These are phyloP conservation scores for Rhizopus sp. DNA, from an alignment of 371 early-diverging fungal genomes.

Conservation along the genomic window DNA sequence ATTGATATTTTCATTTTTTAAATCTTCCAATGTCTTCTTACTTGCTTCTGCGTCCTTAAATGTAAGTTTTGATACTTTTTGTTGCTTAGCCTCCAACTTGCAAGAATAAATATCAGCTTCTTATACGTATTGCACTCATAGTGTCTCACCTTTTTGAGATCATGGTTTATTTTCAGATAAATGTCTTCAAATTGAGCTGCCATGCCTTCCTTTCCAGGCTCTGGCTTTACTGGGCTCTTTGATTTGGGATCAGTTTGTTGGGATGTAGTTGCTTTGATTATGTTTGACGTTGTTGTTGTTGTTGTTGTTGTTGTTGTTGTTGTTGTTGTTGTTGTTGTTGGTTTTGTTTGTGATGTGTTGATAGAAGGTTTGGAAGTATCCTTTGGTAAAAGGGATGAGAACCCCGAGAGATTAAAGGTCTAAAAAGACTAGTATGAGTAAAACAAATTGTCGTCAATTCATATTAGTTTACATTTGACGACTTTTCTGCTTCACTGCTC, in stretches of 20 bases:
- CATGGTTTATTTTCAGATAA: background rate
- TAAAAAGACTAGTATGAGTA: too few species aligned
- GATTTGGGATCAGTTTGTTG: background rate
- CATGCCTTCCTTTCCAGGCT: background rate
- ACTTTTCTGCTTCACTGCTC: slow-evolving; percentile 8
- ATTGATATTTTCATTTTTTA: background rate
- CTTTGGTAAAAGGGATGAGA: too few species aligned
- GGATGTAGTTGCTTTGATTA: background rate
- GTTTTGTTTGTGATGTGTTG: background rate
- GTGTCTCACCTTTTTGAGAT: background rate
- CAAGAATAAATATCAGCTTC: background rate
- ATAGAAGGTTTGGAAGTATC: too few species aligned
- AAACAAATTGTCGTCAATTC: too few species aligned
- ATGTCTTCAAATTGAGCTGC: slow-evolving; percentile 4
- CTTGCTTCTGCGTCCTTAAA: background rate
- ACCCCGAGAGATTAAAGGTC: too few species aligned
- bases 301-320: background rate
- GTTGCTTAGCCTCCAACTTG: background rate
- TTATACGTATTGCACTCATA: background rate
- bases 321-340: background rate
- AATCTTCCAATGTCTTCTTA: slow-evolving; percentile 8
- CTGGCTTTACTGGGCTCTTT: background rate
- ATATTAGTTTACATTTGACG: too few species aligned
- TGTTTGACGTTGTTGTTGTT: background rate
- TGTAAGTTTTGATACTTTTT: background rate